A percentile compares a stretch with the other conserved stretches of the same genome.
Conservation (phyloP, 2,329 filamentous ascomycete genomes). For the Orbilia quercus region DNA sequence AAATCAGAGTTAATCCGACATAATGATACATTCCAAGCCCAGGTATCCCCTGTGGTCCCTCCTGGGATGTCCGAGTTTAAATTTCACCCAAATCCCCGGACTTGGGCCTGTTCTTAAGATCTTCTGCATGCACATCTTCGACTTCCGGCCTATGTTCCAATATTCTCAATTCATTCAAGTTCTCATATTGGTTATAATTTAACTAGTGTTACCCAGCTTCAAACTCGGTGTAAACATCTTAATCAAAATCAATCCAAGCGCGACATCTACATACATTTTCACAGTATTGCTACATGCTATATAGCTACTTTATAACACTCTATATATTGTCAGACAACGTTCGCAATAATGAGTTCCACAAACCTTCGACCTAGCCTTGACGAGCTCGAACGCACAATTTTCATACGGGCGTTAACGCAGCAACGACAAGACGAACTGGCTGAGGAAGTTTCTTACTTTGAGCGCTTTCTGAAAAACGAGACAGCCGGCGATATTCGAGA, state of each 20-base stretch:
- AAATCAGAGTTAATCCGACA: constrained; percentile 22
- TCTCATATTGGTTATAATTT: constrained; percentile 5
- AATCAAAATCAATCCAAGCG: constrained; percentile 7
- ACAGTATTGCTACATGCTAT: too few relatives aligned
- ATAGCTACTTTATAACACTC: too few relatives aligned
- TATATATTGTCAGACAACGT: constrained; percentile 4
- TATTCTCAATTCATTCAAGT: constrained; percentile 2
- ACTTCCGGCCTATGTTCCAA: constrained; percentile 10
- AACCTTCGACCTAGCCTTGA: constrained; percentile 36
- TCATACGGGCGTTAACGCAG: constrained; percentile 29
- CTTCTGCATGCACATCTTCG: constrained; percentile 22
- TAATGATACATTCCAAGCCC: constrained; percentile 23
- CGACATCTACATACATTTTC: not conserved
- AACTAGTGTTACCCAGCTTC: constrained; percentile 24
- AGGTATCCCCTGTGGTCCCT: constrained; percentile 30
- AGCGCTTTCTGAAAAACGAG: constrained; percentile 53
- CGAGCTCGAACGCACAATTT: constrained; percentile 46
- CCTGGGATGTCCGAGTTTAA: constrained; percentile 50
- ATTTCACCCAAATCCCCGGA: constrained; percentile 51
- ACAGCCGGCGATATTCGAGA: constrained; percentile 49
- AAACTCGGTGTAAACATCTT: not conserved
- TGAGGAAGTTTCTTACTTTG: constrained; percentile 49
- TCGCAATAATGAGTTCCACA: constrained; percentile 35
- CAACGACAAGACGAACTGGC: constrained; percentile 45
- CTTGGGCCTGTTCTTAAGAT: constrained; percentile 22